Percentiles rank a stretch among this genome's conserved stretches.
Evolutionary conservation across 768 basidiomycete species (phyloP).

Genomic region (Cystoderma amianthinum): DNA sequence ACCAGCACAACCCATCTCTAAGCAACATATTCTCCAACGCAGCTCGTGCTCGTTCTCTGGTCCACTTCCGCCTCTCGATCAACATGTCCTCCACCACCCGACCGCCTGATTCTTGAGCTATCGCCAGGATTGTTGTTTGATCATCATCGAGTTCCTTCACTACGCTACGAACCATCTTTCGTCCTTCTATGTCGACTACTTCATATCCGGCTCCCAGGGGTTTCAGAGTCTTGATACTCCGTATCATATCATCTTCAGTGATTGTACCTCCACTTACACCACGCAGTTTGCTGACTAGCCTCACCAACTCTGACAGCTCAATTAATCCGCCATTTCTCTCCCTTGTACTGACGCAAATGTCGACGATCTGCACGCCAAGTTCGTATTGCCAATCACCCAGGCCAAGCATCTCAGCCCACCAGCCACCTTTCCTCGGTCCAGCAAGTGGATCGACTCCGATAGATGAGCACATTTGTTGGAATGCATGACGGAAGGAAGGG

Average conservation of each 20-base stretch:
- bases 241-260: constrained; percentile 78
- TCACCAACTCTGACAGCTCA: constrained; percentile 77
- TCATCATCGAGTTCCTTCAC: constrained; percentile 88
- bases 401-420: constrained; percentile 87
- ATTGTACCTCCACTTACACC: constrained; percentile 62
- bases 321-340: constrained; percentile 92
- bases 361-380: constrained; percentile 91
- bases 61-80: constrained; percentile 66
- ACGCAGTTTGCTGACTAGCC: constrained; percentile 71
- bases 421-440: constrained; percentile 77
- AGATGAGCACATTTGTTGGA: constrained; percentile 92
- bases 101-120: constrained; percentile 65
- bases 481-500: constrained; percentile 84
- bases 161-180: constrained; percentile 83
- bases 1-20: constrained; percentile 89
- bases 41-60: constrained; percentile 61
- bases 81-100: constrained; percentile 60
- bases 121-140: constrained; percentile 74
- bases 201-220: constrained; percentile 92
- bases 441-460: constrained; percentile 95
- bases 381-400: constrained; percentile 95
- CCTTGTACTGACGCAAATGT: constrained; percentile 82
- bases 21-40: constrained; percentile 89
- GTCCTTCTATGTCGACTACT: constrained; percentile 66
- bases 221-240: constrained; percentile 80